Base-by-base conservation (phyloP, 495 filamentous ascomycete species). In the Letharia columbiana region DNA sequence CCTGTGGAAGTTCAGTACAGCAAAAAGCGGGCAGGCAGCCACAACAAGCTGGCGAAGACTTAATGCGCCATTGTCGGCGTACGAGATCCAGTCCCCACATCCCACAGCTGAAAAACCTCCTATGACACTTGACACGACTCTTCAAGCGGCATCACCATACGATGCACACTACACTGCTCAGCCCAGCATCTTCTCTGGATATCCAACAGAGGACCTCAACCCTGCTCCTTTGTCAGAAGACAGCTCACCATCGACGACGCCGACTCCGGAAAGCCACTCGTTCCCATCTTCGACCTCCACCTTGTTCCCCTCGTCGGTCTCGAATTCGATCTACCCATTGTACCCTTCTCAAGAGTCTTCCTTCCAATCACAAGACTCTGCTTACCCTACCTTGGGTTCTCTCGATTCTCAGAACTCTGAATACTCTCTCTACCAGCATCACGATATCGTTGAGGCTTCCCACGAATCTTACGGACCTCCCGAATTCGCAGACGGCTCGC, bases 21-120 rank as follows among this genome's bases (percentile, higher is more conserved):
- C 79, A 17, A 71, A 73, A 7, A 72, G 72, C 20, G 73, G 73
- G 11, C 75, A 82, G 62, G 77, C 77, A 42, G 81, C 80, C 45
- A 82, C 78, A 5, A 83, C 81, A 5, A 80, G 77, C n/a, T 85
- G 82, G 82, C 74, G 78, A 65, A 75, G 73, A 41, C 69, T 85
- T n/a, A 73, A 79, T 31, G 75, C 79, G 20, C 77, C 79, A 0
- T 74, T 79, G 0, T 74, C 76, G 33, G 76, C 77, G 13, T 76
- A 67, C 42, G 65, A 72, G 13, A 74, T 77, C 54, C 62, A 65
- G 23, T 63, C 63, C 41, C 69, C 65, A 12, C 45, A 37, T 23
- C 54, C 62, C 6, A 28, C 47, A 9, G 20, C 54, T 12, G 50
- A 57, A 15, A 45, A 70, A 17, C 59, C 62, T 28, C 56, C 65